Base-by-base conservation (phyloP, 192 early-diverging fungal species). In the Rhizophagus sp. region DNA sequence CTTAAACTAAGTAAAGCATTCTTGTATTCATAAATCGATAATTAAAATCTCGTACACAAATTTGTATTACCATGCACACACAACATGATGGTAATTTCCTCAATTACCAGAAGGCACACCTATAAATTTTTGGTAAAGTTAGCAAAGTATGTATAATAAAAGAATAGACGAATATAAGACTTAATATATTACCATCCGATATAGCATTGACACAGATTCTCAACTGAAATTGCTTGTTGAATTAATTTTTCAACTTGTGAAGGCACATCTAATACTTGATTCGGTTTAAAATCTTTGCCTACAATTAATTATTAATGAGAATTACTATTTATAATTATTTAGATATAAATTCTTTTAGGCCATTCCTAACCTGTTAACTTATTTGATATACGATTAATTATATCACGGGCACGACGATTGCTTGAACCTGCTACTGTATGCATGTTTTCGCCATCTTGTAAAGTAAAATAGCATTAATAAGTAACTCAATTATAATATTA, bases 231-330 rank as follows among this genome's bases (percentile, higher is more conserved):
- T 5, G 97, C 96, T 85, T 98, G 94, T 75, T 91, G 84, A 27
- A 99, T 97, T 69, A 99, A 84, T 67, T 91, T 91, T 62, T 97
- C 91, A 1, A 99, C 95, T 84, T 99, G 97, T 6, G 89, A 90
- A 0, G 88, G 88, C 0, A 96, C 95, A 79, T 95, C 92, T 75
- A 99, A 81, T 0, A 90, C 88, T 61, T 89, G 87, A 66, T 95
- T 89, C 1, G 92, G 89, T 65, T 95, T 94, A 81, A 99, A 99
- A 80, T 99, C 97, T 64, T 92, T 91, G 57, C 97, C 78, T 79
- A 44, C 39, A 41, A 41, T 41, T 22, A 57, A 22, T 27, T 41
- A 49, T 72, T 11, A 72, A 25, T 7, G 22, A 39, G 27, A 24
- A 36, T 47, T 19, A 24, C 2, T 11, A 72, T 41, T 15, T 30